phyloP scores from a whole-genome alignment of 805 yeast genomes.

The Ogataea pilisensis region DNA sequence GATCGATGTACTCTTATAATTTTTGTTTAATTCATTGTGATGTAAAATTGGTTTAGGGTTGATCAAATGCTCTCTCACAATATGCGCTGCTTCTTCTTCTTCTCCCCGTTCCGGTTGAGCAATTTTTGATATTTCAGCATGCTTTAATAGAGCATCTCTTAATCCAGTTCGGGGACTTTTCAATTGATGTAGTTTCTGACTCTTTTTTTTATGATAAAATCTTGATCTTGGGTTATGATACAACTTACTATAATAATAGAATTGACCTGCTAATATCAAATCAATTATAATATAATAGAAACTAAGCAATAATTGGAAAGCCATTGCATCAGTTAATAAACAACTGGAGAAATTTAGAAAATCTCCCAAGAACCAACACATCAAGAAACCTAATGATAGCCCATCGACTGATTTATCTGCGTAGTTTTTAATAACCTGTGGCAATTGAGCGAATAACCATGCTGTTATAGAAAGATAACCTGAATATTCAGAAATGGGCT shows the following conservation, averaged over 20 bases:
- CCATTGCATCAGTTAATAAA: slow-evolving; percentile 42
- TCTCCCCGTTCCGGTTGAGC: slow-evolving; percentile 2
- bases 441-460: slow-evolving; percentile 74
- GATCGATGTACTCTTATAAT: not conserved
- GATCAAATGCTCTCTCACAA: too few relatives aligned
- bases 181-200: slow-evolving; percentile 11
- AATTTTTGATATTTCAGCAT: slow-evolving; percentile 3
- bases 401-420: slow-evolving; percentile 62
- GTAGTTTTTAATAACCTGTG: slow-evolving; percentile 63
- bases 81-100: too few relatives aligned
- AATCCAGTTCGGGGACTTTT: slow-evolving; percentile 25
- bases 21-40: not conserved
- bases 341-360: slow-evolving; percentile 48
- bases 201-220: slow-evolving; percentile 21
- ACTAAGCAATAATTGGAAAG: slow-evolving; percentile 44
- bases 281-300: slow-evolving; percentile 48
- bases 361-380: slow-evolving; percentile 66
- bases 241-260: slow-evolving; percentile 42
- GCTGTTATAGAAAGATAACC: slow-evolving; percentile 43
- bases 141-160: slow-evolving; percentile 15
- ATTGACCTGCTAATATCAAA: slow-evolving; percentile 41
- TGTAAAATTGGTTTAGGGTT: too few relatives aligned
- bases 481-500: slow-evolving; percentile 27
- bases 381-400: slow-evolving; percentile 53
- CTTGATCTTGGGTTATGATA: slow-evolving; percentile 34